Evolutionary conservation across 495 filamentous ascomycete genomes (phyloP), one percentile per base, ranked within the genome.

Genomic region (Xanthoparmelia taractica): DNA sequence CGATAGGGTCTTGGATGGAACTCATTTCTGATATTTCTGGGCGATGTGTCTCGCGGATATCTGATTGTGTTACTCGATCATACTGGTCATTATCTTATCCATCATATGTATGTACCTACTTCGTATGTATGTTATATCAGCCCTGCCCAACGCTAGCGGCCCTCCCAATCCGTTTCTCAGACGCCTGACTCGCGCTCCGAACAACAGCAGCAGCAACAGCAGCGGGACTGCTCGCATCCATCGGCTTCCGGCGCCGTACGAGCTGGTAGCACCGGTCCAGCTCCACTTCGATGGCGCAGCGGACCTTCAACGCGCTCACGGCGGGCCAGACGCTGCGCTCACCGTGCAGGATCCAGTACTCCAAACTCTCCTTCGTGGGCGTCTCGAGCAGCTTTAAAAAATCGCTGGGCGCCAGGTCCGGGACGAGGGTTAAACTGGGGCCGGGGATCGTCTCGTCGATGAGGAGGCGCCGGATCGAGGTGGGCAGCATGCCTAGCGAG

Each of bases 261-360:
- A 85, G 75, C 73, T 95, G 90, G 75, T 95, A 96, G 0, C 87
- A 85, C 56, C 85, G 75, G 71, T 96, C 92, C 25, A 97, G 75
- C 70, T 94, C 90, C 56, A 90, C 86, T 72, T 97, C 93, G 18
- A 97, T 80, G 25, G 86, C 88, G 69, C 90, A 92, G n/a, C 93
- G 77, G 10, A 96, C 84, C 68, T 85, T 87, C 60, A 97, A 75
- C 18, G 91, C 90, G 34, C 84, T 84, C 52, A 96, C 82, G n/a
- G 91, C 90, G 6, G 93, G 93, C 93, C 93, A 97, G 0, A 96
- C 90, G 60, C 88, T 90, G 45, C 87, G 74, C 75, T 97, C 92
- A 11, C 93, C 93, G 48, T 87, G 79, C 25, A 85, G 71, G 63
- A 93, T 91, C 93, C 93, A 97, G 65, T 92, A 87, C 33, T 91